phyloP scores from a whole-genome alignment of 2,329 filamentous ascomycete species.

The Emergomyces orientalis region DNA sequence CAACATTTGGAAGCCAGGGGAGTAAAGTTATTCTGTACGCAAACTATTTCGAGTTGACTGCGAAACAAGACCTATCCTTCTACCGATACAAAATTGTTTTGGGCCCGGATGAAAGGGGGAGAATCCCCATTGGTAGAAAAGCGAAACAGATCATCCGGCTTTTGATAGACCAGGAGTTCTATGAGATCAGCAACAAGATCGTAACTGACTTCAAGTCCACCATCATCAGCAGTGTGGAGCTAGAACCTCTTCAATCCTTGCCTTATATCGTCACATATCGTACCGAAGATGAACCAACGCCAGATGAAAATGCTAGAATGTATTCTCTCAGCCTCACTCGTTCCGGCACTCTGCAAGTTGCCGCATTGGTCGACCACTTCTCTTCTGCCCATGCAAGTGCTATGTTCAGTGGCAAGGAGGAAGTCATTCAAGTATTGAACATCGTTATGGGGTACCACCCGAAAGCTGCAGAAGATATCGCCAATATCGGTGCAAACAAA shows the following conservation, averaged over 20 bases:
- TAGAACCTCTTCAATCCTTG: conserved; percentile 17
- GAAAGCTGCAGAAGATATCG: conserved; percentile 34
- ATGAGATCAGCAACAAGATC: conserved; percentile 20
- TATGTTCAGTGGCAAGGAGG: conserved; percentile 38
- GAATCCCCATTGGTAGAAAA: conserved; percentile 32
- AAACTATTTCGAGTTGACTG: conserved; percentile 32
- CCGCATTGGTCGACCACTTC: conserved; percentile 39
- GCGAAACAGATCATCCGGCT: conserved; percentile 41
- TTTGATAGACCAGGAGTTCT: conserved; percentile 34
- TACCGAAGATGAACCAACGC: conserved; percentile 27
- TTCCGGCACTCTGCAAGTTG: conserved; percentile 27
- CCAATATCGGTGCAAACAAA: conserved; percentile 45
- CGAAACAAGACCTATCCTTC: conserved; percentile 27
- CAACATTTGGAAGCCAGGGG: conserved; percentile 30
- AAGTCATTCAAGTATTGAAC: conserved; percentile 50
- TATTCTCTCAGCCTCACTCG: conserved; percentile 29
- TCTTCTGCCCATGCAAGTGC: conserved; percentile 27
- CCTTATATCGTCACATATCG: conserved; percentile 27
- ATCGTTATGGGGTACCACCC: conserved; percentile 46
- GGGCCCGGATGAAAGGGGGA: conserved; percentile 21
- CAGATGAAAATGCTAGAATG: conserved; percentile 24
- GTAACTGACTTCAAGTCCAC: conserved; percentile 35
- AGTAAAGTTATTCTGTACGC: conserved; percentile 26
- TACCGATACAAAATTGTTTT: conserved; percentile 36
- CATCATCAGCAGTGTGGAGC: conserved; percentile 26